A percentile compares a stretch with the other conserved stretches of the same genome.
These are phyloP conservation scores for Clonostachys byssicola DNA, from an alignment of 2,329 filamentous ascomycete species.

Conservation along the genomic window DNA sequence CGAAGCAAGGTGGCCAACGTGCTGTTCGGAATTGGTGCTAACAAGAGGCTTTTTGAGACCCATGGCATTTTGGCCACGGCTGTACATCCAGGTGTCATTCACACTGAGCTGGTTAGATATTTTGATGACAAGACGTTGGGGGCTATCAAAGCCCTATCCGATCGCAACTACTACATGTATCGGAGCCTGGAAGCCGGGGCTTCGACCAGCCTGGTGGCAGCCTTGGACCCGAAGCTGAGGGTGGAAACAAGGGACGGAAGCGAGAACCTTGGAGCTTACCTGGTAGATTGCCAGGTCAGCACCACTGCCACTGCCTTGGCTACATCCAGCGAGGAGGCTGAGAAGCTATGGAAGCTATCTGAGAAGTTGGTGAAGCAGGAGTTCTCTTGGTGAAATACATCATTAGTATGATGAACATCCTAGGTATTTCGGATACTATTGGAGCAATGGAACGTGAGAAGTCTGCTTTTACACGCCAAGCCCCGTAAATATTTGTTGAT, in stretches of 20 bases:
- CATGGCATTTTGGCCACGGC: constrained; percentile 23
- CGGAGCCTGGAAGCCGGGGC: constrained; percentile 21
- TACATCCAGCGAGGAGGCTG: constrained; percentile 17
- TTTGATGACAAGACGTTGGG: constrained; percentile 7
- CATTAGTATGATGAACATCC: constrained; percentile 1
- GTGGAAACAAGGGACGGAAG: constrained; percentile 6
- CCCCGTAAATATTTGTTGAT: neutral
- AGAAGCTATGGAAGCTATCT: constrained; percentile 24
- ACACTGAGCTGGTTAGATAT: constrained; percentile 20
- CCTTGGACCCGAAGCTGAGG: constrained; percentile 19
- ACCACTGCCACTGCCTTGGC: constrained; percentile 5
- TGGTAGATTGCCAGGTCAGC: constrained; percentile 18
- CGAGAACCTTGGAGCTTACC: constrained; percentile 19
- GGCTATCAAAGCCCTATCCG: constrained; percentile 8
- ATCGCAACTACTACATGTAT: constrained; percentile 1
- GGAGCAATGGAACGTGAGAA: too few relatives aligned
- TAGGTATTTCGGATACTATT: neutral
- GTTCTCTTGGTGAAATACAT: constrained; percentile 9
- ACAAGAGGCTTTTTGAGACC: constrained; percentile 13
- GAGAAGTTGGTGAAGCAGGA: constrained; percentile 23
- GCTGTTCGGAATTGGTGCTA: constrained; percentile 16
- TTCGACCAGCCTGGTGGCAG: constrained; percentile 20
- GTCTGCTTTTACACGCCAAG: neutral
- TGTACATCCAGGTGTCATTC: constrained; percentile 24
- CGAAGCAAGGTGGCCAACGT: constrained; percentile 20